Evolutionary conservation across 495 filamentous ascomycete genomes (phyloP).

Genomic region (Apodospora peruviana): DNA sequence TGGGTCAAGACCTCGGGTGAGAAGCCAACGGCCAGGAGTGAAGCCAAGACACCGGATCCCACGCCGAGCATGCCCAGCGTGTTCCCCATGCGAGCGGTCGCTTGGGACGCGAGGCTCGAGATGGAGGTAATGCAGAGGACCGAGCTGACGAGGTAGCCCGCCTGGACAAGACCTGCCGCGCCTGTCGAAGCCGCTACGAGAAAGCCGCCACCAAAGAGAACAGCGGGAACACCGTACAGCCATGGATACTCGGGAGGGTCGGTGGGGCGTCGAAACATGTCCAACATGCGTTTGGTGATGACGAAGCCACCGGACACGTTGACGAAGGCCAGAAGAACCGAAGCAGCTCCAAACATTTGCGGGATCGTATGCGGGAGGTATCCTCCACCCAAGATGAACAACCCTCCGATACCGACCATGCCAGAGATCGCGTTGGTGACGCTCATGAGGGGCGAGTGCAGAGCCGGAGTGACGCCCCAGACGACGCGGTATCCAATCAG

Average conservation of each 20-base stretch:
- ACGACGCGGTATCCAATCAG: conserved; percentile 77
- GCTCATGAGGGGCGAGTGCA: conserved; percentile 79
- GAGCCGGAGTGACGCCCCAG: conserved; percentile 69
- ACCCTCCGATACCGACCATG: conserved; percentile 77
- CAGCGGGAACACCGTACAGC: conserved; percentile 69
- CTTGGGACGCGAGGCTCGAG: conserved; percentile 66
- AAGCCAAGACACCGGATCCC: conserved; percentile 68
- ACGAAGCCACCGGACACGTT: conserved; percentile 80
- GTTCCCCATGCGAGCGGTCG: conserved; percentile 73
- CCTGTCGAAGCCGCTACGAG: conserved; percentile 69
- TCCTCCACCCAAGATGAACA: conserved; percentile 77
- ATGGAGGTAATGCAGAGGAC: conserved; percentile 71
- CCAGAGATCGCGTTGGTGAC: conserved; percentile 84
- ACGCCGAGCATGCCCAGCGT: conserved; percentile 77
- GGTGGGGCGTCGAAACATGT: conserved; percentile 78
- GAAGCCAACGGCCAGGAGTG: conserved; percentile 72
- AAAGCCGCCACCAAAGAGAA: conserved; percentile 71
- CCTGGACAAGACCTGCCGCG: conserved; percentile 73
- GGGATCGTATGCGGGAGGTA: conserved; percentile 69
- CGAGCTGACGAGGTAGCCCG: conserved; percentile 74
- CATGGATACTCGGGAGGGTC: conserved; percentile 80
- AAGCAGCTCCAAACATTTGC: conserved; percentile 66
- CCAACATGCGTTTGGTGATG: conserved; percentile 83
- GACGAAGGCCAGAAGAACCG: conserved; percentile 74
- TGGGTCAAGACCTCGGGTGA: conserved; percentile 65